Conservation (phyloP, 352 stramenopile genomes). For the Albugo laibachii region DNA sequence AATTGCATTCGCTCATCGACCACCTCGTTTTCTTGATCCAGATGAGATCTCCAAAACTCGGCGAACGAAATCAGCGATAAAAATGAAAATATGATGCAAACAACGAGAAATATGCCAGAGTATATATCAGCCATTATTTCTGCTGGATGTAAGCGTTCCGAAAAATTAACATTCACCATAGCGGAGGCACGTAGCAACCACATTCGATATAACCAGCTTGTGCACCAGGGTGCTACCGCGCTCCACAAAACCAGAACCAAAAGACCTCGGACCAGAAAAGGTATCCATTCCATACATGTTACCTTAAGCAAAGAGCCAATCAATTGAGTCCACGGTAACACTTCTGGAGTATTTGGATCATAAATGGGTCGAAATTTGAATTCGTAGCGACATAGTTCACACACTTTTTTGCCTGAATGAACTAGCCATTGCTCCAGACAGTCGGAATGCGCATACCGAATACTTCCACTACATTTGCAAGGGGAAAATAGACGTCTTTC, state of each 20-base stretch:
- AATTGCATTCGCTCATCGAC: slow-evolving; percentile 13
- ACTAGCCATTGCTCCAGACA: slow-evolving; percentile 88
- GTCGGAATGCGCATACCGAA: slow-evolving; percentile 87
- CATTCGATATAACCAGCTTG: slow-evolving; percentile 87
- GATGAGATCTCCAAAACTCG: slow-evolving; percentile 83
- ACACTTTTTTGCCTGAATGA: slow-evolving; percentile 82
- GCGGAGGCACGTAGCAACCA: slow-evolving; percentile 79
- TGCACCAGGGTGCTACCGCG: slow-evolving; percentile 73
- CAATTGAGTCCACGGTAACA: slow-evolving; percentile 78
- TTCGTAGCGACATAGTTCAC: slow-evolving; percentile 83
- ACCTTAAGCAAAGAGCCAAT: slow-evolving; percentile 62
- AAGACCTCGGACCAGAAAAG: slow-evolving; percentile 45
- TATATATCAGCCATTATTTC: slow-evolving; percentile 76
- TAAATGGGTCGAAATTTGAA: slow-evolving; percentile 89
- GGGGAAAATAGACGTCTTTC: slow-evolving; percentile 57
- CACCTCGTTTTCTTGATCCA: slow-evolving; percentile 68
- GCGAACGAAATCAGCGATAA: slow-evolving; percentile 89
- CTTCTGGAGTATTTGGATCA: slow-evolving; percentile 61
- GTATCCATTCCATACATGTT: slow-evolving; percentile 74
- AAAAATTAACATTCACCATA: slow-evolving; percentile 73
- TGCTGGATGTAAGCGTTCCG: slow-evolving; percentile 41
- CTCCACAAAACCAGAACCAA: slow-evolving; percentile 79
- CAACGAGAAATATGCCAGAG: slow-evolving; percentile 75
- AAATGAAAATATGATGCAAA: slow-evolving; percentile 88
- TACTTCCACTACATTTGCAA: slow-evolving; percentile 90